Base-by-base conservation (phyloP, 192 early-diverging fungal genomes). In the Endogone sp. region DNA sequence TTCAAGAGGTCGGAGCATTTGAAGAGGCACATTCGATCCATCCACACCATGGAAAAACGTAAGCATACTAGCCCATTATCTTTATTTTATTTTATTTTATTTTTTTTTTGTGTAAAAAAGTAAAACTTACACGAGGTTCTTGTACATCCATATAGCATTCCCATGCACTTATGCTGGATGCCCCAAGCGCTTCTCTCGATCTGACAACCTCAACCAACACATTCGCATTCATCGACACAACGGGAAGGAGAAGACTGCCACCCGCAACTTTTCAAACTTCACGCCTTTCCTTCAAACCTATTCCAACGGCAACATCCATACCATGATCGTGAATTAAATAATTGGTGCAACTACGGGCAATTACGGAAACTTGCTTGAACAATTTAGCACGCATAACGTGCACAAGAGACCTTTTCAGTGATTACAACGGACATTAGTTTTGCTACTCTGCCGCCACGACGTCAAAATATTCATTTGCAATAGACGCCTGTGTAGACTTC, bases 1-100 rank as follows among this genome's bases (percentile, higher is more conserved):
- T 87, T 87, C 44, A 87, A 87, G 69, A 55, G 85, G 25, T 87
- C 85, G 10, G 85, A 87, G 60, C 85, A 87, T 66, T 69, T 87
- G 20, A 87, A 87, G 66, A 71, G 85, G 59, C 85, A 87, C 31
- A 79, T 85, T 65, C 78, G 85, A 57, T 85, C 83, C 27, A 87
- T 87, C 61, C 85, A 87, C 57, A 87, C 85, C 1, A 73, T 83
- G 54, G 85, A 87, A 66, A 81, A 84, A 80, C 85, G 85, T 86
- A 82, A 79, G 81, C 75, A 29, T 32, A 29, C 30, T 3, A 25
- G 2, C 23, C 16, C 9, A 24, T 26, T n/a, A 13, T 30, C 29
- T 31, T 63, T 64, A 58, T 65, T 58, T 25, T 23, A 23, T 11
- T 63, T 25, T 10, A 23, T 22, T 28, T 30, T 61, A 1, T 75